Conservation (phyloP, 331 rosid species). For the Arachis monticola region DNA sequence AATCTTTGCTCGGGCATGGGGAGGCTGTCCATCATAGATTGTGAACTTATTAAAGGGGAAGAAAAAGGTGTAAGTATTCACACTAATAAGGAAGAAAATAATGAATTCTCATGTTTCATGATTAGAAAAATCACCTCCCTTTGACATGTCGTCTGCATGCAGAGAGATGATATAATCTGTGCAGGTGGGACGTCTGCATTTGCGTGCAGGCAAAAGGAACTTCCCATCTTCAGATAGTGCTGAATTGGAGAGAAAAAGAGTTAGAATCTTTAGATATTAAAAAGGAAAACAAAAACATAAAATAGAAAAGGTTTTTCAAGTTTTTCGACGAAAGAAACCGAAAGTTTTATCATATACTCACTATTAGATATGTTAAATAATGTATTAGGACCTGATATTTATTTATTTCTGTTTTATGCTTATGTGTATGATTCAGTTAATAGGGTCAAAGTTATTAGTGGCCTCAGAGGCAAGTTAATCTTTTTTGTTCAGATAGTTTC, state of each 20-base stretch:
- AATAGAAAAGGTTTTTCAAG: not conserved
- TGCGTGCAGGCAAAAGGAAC: conserved; percentile 95
- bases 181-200: conserved; percentile 92
- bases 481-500: too few species aligned
- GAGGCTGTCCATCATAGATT: conserved; percentile 84
- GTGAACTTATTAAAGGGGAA: conserved; percentile 64
- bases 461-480: too few species aligned
- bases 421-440: too few species aligned
- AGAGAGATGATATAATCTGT: conserved; percentile 86
- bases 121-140: conserved; percentile 60
- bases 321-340: not conserved
- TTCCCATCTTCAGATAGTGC: conserved; percentile 86
- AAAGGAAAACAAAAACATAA: conserved; percentile 31
- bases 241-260: conserved; percentile 40
- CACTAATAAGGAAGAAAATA: not conserved
- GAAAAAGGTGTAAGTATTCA: conserved; percentile 9
- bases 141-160: conserved; percentile 75
- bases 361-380: conserved; percentile 35
- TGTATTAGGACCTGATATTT: too few species aligned
- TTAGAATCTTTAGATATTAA: conserved; percentile 13
- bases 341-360: conserved; percentile 49
- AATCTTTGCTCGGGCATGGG: conserved; percentile 76
- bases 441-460: too few species aligned
- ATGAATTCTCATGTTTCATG: conserved; percentile 5
- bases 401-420: too few species aligned